These are phyloP conservation scores for Fusarium vanettenii DNA, from an alignment of 2,329 filamentous ascomycete genomes.

Conservation along the genomic window DNA sequence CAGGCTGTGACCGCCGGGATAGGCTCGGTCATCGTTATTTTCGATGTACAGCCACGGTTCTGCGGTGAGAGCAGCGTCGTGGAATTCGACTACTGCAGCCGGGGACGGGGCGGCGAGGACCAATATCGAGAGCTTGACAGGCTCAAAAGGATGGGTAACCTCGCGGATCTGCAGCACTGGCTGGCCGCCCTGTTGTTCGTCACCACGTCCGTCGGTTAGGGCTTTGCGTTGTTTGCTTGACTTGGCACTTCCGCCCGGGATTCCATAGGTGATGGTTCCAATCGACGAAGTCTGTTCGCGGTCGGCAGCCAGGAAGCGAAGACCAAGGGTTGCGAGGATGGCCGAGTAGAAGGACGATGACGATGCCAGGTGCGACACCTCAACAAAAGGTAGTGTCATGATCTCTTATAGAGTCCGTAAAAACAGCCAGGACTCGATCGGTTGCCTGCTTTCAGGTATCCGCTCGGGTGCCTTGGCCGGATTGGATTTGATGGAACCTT, in stretches of 20 bases:
- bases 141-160: conserved; percentile 51
- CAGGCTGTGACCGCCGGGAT: conserved; percentile 25
- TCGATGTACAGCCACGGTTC: conserved; percentile 60
- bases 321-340: conserved; percentile 80
- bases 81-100: conserved; percentile 77
- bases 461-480: conserved; percentile 37
- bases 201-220: conserved; percentile 32
- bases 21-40: conserved; percentile 35
- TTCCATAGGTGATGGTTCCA: conserved; percentile 54
- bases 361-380: conserved; percentile 81
- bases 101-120: conserved; percentile 76
- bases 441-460: conserved; percentile 37
- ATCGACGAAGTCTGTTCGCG: conserved; percentile 50
- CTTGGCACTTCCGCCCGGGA: conserved; percentile 31
- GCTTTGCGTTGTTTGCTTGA: conserved; percentile 31
- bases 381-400: conserved; percentile 62
- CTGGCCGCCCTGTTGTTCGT: conserved; percentile 31
- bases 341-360: conserved; percentile 88
- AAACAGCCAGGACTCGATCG: conserved; percentile 32
- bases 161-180: conserved; percentile 61
- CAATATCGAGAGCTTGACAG: conserved; percentile 60
- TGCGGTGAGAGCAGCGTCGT: conserved; percentile 74
- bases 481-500: conserved; percentile 24
- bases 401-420: conserved; percentile 33
- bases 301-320: conserved; percentile 64